These are phyloP conservation scores for Lentithecium fluviatile DNA, from an alignment of 495 filamentous ascomycete genomes.

Conservation along the genomic window DNA sequence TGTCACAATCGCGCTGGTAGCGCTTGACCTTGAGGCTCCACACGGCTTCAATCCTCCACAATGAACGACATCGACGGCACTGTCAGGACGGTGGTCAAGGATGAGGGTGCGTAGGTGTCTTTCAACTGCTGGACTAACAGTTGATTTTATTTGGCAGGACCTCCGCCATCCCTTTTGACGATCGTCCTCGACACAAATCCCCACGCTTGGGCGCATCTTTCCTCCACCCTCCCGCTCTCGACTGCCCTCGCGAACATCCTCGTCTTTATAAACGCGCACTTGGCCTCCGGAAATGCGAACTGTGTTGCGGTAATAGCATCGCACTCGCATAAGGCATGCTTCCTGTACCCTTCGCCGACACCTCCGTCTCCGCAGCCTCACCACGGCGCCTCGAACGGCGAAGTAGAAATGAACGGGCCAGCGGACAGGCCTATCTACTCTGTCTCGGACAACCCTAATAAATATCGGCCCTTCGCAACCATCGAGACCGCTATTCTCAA, in stretches of 20 bases:
- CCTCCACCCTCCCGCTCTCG: constrained; percentile 73
- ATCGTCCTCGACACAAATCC: constrained; percentile 97
- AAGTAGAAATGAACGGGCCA: constrained; percentile 33
- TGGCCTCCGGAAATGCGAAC: constrained; percentile 89
- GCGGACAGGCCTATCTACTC: constrained; percentile 16
- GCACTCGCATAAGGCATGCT: constrained; percentile 77
- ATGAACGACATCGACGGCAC: too few species aligned
- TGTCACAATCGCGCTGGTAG: too few species aligned
- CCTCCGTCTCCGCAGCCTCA: constrained; percentile 34
- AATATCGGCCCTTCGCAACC: constrained; percentile 86
- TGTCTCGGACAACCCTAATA: constrained; percentile 64
- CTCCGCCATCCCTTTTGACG: constrained; percentile 80
- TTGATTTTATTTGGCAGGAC: constrained; percentile 47
- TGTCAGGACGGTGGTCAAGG: too few species aligned
- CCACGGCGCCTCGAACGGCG: constrained; percentile 40
- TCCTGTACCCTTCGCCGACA: constrained; percentile 71
- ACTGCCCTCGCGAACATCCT: constrained; percentile 86
- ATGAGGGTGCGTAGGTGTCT: too few species aligned
- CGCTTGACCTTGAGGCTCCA: too few species aligned
- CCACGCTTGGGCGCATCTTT: constrained; percentile 82
- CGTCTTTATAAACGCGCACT: constrained; percentile 93
- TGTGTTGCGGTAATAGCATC: constrained; percentile 89
- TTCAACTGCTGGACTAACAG: too few species aligned
- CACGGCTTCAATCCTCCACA: too few species aligned
- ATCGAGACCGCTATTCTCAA: constrained; percentile 75